These are phyloP conservation scores for Hymenoscyphus fraxineus DNA, from an alignment of 2,329 filamentous ascomycete species.

Conservation along the genomic window DNA sequence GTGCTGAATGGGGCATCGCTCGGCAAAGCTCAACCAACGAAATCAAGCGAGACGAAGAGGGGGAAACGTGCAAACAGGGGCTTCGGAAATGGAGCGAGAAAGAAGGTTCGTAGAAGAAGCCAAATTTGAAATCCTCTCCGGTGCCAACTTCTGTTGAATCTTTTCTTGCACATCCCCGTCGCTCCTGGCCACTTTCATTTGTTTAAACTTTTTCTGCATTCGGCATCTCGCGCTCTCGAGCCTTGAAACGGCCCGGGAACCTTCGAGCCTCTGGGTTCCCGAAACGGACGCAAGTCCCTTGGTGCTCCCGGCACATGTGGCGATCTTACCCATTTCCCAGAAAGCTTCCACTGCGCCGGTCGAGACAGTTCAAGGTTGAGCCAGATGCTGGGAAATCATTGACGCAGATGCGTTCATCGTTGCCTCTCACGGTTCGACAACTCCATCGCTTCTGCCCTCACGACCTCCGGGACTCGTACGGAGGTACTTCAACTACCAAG, in stretches of 20 bases:
- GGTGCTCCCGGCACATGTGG: neutral
- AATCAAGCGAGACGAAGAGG: neutral
- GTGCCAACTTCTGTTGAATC: neutral
- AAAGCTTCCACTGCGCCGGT: slow-evolving; percentile 6
- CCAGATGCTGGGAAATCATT: neutral
- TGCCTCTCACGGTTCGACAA: slow-evolving; percentile 5
- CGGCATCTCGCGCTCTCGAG: neutral
- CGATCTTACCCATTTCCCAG: slow-evolving; percentile 5
- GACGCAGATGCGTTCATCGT: neutral
- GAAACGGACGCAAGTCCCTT: slow-evolving; percentile 1
- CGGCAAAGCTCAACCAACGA: neutral
- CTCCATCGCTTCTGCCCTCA: neutral
- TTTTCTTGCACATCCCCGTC: slow-evolving; percentile 7
- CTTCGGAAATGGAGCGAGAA: neutral
- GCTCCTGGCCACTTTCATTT: slow-evolving; percentile 9
- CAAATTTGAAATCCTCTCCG: neutral
- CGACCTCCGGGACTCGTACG: no score
- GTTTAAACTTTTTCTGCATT: slow-evolving; percentile 6
- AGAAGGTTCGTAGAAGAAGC: neutral
- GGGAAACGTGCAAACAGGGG: neutral
- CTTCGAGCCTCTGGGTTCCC: neutral
- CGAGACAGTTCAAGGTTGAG: neutral
- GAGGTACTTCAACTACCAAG: no score
- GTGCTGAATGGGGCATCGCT: neutral
- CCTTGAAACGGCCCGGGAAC: slow-evolving; percentile 6